Base-by-base conservation (phyloP, 768 basidiomycete genomes). In the Trametes cinnabarina region DNA sequence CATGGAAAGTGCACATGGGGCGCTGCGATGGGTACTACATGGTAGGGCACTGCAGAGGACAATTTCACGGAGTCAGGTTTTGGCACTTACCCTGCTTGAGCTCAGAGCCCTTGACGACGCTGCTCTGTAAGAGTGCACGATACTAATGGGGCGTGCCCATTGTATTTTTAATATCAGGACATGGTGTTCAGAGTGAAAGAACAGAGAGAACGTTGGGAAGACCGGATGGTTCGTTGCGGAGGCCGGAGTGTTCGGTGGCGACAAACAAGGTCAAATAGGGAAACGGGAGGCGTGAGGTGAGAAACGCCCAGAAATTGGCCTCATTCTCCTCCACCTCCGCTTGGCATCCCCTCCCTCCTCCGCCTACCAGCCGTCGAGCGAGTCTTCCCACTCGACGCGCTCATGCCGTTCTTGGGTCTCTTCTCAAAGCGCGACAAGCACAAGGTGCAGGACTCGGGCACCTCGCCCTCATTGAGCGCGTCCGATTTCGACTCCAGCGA, bases 381-480 rank as follows among this genome's bases (percentile, higher is more conserved):
- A 54, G 53, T 28, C 23, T 47, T 37, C 17, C 47, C n/a, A 6
- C 30, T n/a, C 53, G 53, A 60, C 59, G 54, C 30, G 60, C 34
- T 60, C 30, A 70, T 70, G 69, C 61, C 69, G 15, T 47, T 70
- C 37, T 61, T 70, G 44, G 67, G 66, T 49, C 50, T 70, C 47
- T 70, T 70, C 60, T 61, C 65, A 40, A 68, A 65, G 53, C 64
- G 65, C 52, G 67, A 70, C 65, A 70, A 70, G 59, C 57, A 61
- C 55, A 64, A 60, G 61, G 47, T 62, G 23, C 51, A 55, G 28
- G 49, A 55, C 55, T 28, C 61, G 55, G 49, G 48, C 23, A 42
- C 55, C 19, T 42, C 34, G 4, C 42, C 54, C 43, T 55, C 63
- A 46, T 47, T 61, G 32, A 57, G 53, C 62, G 43, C 46, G 47